Conservation (phyloP, 164 flowering plant species). For the Vitis rotundifolia region DNA sequence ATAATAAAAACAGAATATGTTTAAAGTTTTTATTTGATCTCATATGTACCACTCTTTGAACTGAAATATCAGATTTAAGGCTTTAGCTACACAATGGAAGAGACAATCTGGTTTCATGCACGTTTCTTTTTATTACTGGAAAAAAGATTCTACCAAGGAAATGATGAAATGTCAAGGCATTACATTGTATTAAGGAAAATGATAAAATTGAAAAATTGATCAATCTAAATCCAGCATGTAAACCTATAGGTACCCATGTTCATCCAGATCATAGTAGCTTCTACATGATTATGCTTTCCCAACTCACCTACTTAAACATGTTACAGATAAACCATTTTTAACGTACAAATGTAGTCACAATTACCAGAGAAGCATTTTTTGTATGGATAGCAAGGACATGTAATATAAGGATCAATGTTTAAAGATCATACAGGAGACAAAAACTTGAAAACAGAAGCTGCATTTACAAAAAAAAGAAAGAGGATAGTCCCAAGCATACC, state of each 20-base stretch:
- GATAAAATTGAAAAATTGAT: too few species aligned
- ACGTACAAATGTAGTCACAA: neutral
- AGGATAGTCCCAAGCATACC: conserved; percentile 42
- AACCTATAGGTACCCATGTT: neutral
- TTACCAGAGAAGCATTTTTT: neutral
- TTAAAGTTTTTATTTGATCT: too few species aligned
- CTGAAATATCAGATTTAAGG: too few species aligned
- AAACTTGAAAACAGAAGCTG: neutral
- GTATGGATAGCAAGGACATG: neutral
- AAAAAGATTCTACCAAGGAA: neutral
- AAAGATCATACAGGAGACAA: neutral
- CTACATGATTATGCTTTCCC: neutral
- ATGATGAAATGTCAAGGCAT: neutral
- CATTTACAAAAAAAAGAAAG: neutral
- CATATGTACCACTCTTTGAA: too few species aligned
- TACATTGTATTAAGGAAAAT: too few species aligned
- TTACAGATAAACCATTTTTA: neutral
- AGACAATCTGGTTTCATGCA: too few species aligned
- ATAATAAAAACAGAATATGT: too few species aligned
- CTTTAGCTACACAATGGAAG: too few species aligned
- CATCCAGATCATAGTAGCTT: too few species aligned
- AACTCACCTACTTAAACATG: neutral
- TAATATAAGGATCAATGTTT: neutral
- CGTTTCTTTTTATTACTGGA: neutral
- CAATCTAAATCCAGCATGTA: neutral